These are phyloP conservation scores for Globisporangium paddicum DNA, from an alignment of 352 stramenopile genomes.

Conservation along the genomic window DNA sequence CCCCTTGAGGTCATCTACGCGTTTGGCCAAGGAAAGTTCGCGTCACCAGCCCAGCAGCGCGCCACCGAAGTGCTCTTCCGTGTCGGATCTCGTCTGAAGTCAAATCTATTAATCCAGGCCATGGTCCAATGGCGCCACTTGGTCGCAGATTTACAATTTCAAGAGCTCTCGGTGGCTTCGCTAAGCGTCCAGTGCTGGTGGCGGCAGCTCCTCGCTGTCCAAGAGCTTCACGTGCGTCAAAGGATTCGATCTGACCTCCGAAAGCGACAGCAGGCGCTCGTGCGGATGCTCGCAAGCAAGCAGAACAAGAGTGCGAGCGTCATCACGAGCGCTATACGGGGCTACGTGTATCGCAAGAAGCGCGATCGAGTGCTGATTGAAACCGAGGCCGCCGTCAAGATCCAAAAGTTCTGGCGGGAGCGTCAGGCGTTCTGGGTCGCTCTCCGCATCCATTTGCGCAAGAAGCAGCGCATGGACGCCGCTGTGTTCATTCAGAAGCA, in stretches of 20 bases:
- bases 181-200: conserved; percentile 57
- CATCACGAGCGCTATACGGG: conserved; percentile 40
- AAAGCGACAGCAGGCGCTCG: conserved; percentile 32
- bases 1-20: conserved; percentile 66
- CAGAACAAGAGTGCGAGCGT: conserved; percentile 35
- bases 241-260: conserved; percentile 33
- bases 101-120: conserved; percentile 33
- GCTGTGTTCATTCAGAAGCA: conserved; percentile 44
- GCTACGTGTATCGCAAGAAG: conserved; percentile 10
- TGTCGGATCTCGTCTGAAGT: conserved; percentile 35
- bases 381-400: conserved; percentile 21
- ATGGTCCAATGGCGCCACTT: conserved; percentile 41
- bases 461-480: conserved; percentile 28
- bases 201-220: conserved; percentile 31
- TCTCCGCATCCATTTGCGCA: conserved; percentile 31
- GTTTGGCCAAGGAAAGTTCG: conserved; percentile 50
- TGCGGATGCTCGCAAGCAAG: conserved; percentile 38
- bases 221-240: conserved; percentile 20
- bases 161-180: conserved; percentile 8
- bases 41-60: conserved; percentile 56
- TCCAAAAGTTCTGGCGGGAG: conserved; percentile 54
- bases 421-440: conserved; percentile 41
- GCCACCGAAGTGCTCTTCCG: conserved; percentile 40
- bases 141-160: conserved; percentile 12
- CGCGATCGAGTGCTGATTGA: conserved; percentile 6